A percentile compares a stretch with the other conserved stretches of the same genome.
Evolutionary conservation across 139 green algal species (phyloP).

Genomic region (Chlorella sorokiniana): DNA sequence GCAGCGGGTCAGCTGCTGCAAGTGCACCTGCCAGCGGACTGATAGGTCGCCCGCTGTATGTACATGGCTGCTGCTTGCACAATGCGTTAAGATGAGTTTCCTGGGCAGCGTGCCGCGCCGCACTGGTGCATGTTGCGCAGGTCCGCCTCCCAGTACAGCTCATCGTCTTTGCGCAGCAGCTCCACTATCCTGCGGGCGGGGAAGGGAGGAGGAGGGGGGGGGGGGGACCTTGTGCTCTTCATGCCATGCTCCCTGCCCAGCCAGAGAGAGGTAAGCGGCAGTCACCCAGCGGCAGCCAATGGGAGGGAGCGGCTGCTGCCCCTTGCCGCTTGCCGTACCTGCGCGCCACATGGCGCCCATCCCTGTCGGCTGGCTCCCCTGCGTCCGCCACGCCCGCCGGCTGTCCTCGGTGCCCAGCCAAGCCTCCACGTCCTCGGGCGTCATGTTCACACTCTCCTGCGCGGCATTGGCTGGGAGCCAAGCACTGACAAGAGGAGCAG

Average conservation of each 20-base stretch:
- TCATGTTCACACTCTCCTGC: conserved; percentile 20
- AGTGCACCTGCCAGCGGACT: too few relatives aligned
- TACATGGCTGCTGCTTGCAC: neutral
- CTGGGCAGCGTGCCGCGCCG: too few relatives aligned
- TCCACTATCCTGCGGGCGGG: neutral
- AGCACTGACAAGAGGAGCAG: too few relatives aligned
- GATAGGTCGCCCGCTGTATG: neutral
- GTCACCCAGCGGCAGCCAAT: neutral
- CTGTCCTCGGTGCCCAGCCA: conserved; percentile 13
- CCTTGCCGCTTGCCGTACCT: neutral
- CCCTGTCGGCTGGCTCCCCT: neutral
- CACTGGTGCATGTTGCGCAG: conserved; percentile 10
- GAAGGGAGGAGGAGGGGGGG: neutral
- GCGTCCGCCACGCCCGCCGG: conserved; percentile 16
- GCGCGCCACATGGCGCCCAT: conserved; percentile 13
- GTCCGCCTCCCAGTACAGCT: neutral
- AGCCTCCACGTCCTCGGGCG: neutral
- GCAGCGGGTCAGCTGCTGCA: too few relatives aligned
- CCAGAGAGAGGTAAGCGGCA: neutral
- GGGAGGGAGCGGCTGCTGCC: neutral
- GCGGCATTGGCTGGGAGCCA: neutral
- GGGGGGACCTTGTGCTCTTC: neutral
- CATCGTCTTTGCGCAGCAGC: conserved; percentile 20
- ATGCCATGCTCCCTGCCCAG: too few relatives aligned
- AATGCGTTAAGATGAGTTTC: too few relatives aligned